These are phyloP conservation scores for Dactylellina drechsleri DNA, from an alignment of 2,329 filamentous ascomycete species.

Conservation along the genomic window DNA sequence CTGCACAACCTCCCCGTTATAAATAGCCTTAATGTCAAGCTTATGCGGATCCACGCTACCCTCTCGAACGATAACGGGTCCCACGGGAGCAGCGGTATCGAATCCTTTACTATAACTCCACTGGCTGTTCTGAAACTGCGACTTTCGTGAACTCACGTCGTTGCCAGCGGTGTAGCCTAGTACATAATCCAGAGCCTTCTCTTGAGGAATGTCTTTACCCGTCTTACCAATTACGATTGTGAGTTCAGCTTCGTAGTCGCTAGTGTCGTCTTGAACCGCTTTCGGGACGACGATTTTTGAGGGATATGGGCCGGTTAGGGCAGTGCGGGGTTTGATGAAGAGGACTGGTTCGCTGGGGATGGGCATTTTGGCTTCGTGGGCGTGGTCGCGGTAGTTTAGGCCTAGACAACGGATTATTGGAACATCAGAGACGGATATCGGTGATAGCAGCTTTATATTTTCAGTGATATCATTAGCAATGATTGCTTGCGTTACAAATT, in stretches of 20 bases:
- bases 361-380: constrained; percentile 74
- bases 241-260: constrained; percentile 85
- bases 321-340: constrained; percentile 76
- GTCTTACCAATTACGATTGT: constrained; percentile 77
- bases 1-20: constrained; percentile 71
- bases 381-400: constrained; percentile 77
- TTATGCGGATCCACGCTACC: constrained; percentile 69
- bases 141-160: constrained; percentile 73
- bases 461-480: background rate
- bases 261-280: constrained; percentile 72
- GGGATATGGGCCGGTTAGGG: constrained; percentile 68
- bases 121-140: constrained; percentile 79
- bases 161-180: constrained; percentile 80
- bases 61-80: constrained; percentile 74
- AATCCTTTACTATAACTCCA: constrained; percentile 78
- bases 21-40: constrained; percentile 65
- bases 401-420: constrained; percentile 74
- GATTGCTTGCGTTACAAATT: background rate
- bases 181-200: constrained; percentile 75
- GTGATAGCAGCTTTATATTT: constrained; percentile 35
- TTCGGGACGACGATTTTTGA: constrained; percentile 71
- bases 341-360: constrained; percentile 77
- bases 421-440: constrained; percentile 19
- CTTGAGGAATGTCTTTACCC: constrained; percentile 73
- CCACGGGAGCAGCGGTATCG: constrained; percentile 78